Evolutionary conservation across 2,329 filamentous ascomycete species (phyloP).

Genomic region (Fusarium sp.): DNA sequence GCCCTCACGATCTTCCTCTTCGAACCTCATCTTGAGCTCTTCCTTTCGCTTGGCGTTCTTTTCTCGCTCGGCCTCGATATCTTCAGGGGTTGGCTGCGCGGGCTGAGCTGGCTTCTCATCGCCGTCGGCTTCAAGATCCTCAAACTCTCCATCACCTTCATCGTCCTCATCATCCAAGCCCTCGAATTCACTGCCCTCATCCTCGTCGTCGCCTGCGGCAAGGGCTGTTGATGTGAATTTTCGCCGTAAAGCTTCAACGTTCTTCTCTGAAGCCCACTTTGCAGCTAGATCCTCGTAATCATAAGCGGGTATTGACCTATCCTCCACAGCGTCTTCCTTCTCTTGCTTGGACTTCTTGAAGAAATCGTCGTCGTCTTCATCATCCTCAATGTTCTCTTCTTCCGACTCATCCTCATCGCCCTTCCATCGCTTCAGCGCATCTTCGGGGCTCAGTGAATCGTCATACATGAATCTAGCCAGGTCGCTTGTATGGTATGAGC

Average conservation of each 20-base stretch:
- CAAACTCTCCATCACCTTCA: constrained; percentile 70
- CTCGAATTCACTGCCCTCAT: constrained; percentile 63
- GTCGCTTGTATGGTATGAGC: constrained; percentile 82
- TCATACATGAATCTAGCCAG: constrained; percentile 92
- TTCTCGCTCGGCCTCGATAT: constrained; percentile 87
- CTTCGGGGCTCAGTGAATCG: constrained; percentile 76
- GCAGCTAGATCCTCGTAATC: constrained; percentile 84
- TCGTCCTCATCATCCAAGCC: constrained; percentile 65
- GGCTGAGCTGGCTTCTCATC: constrained; percentile 60
- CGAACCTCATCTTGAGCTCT: constrained; percentile 92
- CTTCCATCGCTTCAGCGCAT: constrained; percentile 84
- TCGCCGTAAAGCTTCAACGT: constrained; percentile 77
- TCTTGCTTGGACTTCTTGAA: constrained; percentile 73
- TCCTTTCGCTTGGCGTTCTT: constrained; percentile 93
- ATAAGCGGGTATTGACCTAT: constrained; percentile 81
- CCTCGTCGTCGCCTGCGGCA: constrained; percentile 48
- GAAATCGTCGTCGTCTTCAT: constrained; percentile 70
- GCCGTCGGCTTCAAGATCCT: constrained; percentile 73
- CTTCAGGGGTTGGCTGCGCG: constrained; percentile 56
- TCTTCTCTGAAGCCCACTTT: constrained; percentile 86
- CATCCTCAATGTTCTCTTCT: constrained; percentile 70
- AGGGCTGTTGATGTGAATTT: constrained; percentile 81
- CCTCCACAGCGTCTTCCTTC: constrained; percentile 80
- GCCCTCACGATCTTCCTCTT: constrained; percentile 97
- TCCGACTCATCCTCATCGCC: constrained; percentile 70